Percentiles rank a stretch among this genome's conserved stretches.
phyloP scores from a whole-genome alignment of 257 asterid species.

The Scutellaria galericulata region DNA sequence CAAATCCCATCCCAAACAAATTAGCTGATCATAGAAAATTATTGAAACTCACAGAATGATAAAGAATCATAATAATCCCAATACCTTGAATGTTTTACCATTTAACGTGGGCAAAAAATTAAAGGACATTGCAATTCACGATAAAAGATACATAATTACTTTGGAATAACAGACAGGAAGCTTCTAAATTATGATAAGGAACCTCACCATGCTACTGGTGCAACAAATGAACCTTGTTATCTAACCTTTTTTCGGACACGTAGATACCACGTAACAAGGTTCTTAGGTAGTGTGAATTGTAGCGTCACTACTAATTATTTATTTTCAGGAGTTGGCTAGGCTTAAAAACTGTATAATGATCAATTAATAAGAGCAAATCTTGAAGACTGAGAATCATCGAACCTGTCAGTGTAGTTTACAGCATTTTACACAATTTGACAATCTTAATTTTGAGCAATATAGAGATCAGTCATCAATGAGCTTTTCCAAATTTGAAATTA shows the following conservation, averaged over 20 bases:
- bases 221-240: neutral
- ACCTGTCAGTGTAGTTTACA: neutral
- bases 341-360: conserved; percentile 3
- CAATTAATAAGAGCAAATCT: neutral
- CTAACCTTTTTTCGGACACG: neutral
- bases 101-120: neutral
- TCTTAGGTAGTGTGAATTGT: neutral
- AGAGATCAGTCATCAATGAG: no score
- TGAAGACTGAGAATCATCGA: neutral
- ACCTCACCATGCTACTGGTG: no score
- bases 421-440: neutral
- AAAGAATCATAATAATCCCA: neutral
- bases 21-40: neutral
- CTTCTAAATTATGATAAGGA: neutral
- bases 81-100: neutral
- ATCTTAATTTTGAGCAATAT: neutral
- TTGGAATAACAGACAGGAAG: neutral
- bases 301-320: neutral
- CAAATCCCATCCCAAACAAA: conserved; percentile 9
- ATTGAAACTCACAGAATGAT: neutral
- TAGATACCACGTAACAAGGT: neutral
- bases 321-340: neutral
- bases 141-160: neutral
- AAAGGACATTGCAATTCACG: neutral
- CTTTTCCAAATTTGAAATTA: neutral